phyloP scores from a whole-genome alignment of 129 eudicot genomes.

The Apium graveolens region DNA sequence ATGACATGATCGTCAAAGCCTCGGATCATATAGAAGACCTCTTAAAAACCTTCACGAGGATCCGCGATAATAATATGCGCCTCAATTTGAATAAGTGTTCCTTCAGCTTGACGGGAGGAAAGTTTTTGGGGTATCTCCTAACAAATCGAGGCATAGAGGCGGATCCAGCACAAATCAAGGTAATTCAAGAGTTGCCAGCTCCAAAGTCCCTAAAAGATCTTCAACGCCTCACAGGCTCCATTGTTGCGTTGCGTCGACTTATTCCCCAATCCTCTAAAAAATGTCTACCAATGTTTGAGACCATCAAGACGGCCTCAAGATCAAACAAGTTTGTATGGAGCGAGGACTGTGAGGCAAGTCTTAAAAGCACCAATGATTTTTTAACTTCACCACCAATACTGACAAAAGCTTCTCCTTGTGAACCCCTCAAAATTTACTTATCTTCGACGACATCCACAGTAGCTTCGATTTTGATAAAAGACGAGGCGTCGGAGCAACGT shows the following conservation, averaged over 20 bases:
- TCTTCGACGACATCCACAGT: neutral
- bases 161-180: neutral
- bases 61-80: neutral
- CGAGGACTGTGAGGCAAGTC: neutral
- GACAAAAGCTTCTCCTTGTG: neutral
- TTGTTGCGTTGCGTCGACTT: too few species aligned
- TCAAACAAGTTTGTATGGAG: neutral
- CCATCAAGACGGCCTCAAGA: accelerated
- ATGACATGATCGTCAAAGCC: neutral
- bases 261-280: too few species aligned
- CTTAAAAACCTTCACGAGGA: accelerated
- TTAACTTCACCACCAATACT: neutral
- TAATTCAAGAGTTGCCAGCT: neutral
- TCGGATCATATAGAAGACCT: neutral
- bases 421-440: neutral
- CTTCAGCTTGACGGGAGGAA: neutral
- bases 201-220: neutral
- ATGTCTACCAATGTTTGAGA: too few species aligned
- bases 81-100: neutral
- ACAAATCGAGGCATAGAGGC: neutral
- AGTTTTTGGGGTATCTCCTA: neutral
- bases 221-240: neutral
- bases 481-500: neutral
- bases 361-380: too few species aligned
- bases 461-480: neutral